Base-by-base conservation (phyloP, 768 basidiomycete genomes). In the Trametes coccinea region DNA sequence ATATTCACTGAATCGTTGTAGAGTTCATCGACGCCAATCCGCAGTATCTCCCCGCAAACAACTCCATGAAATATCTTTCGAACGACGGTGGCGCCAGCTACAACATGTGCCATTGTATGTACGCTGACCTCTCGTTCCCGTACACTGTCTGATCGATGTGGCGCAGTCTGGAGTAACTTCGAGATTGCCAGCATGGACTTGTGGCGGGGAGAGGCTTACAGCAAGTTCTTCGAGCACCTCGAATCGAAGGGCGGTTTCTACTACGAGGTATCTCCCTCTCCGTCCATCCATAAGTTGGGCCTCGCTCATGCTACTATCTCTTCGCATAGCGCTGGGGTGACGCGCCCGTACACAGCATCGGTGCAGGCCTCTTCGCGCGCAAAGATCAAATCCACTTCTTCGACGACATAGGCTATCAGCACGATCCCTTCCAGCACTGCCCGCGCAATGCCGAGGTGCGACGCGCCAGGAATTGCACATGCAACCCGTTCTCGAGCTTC, bases 181-280 rank as follows among this genome's bases (percentile, higher is more conserved):
- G 86, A 91, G 75, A 96, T 98, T 61, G 93, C 85, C 3, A 85
- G 88, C 69, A 85, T 97, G 79, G 86, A 92, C 65, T 92, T 96
- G 71, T 96, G 93, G 92, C 79, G 93, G 59, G 79, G 82, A 1
- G 86, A 92, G 65, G 89, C 92, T 0, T 98, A 97, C 74, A 82
- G 83, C 66, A 82, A 84, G 50, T 95, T 89, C 77, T 96, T 96
- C 68, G 84, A 92, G 31, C 82, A 84, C 71, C 81, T 96, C 37
- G 95, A 96, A 66, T 74, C 80, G 2, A 83, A 84, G 49, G 94
- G 94, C 41, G 94, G 94, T 4, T 94, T 95, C 75, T 95, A 95
- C 76, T 95, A 94, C 69, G 93, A 94, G 85, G 89, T 89, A 45
- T 56, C 57, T 56, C 53, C 46, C 39, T 37, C 41, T 43, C 14